Base-by-base conservation (phyloP, 208 protist species). In the Trypanosoma scelopori region DNA sequence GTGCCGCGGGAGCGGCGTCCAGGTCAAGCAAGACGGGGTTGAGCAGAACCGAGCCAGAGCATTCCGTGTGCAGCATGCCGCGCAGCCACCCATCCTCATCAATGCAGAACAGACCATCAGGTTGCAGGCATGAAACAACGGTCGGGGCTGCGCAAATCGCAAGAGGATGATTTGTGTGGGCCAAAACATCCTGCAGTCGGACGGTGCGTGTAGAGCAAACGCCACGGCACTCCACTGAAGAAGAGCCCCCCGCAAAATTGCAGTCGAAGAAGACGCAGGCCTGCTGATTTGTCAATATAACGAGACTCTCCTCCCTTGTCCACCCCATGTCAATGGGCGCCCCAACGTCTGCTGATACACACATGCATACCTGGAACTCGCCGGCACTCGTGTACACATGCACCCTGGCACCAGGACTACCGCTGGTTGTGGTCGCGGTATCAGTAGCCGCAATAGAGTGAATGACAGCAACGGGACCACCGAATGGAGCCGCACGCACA, bases 281-380 rank as follows among this genome's bases (percentile, higher is more conserved):
- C 2, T 74, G 42, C 11, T 43, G 32, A 16, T 63, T 49, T 0
- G 75, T 74, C 1, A 87, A 22, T 9, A 77, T 53, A 39, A 61
- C 73, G 55, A 87, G 68, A 55, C 72, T 62, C n/a, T 72, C 71
- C 51, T 87, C 78, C 20, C 55, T 77, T 1, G 78, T 82, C 78
- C 71, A 87, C n/a, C 55, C 51, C 16, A 78, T 62, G 0, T 42
- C 53, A 46, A 71, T 70, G 32, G 70, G 39, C 0, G 41, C 56
- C 16, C 59, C 56, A 48, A 69, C 46, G 47, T 61, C 28, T 9
- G 48, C 15, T 1, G 65, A 60, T 9, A 81, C n/a, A 5, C 32
- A 49, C 55, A 73, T 49, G 12, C 28, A 56, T 3, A 30, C 23
- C 15, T 76, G 81, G 37, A 68, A 68, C 67, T 79, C 70, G 3